phyloP scores from a whole-genome alignment of 306 rosid species.

The Ormosia emarginata region DNA sequence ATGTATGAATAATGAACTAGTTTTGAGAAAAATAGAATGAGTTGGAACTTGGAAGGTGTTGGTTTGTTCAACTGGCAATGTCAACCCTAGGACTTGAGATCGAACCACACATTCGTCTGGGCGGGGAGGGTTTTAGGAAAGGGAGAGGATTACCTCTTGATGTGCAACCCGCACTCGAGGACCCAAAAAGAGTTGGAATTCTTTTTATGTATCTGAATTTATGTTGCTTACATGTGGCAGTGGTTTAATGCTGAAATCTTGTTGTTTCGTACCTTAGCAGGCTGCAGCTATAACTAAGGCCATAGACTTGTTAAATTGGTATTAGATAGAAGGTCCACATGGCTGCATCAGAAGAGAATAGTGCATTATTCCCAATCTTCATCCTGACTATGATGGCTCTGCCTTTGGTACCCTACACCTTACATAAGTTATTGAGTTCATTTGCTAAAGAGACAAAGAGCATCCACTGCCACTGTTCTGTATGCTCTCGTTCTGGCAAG shows the following conservation, averaged over 20 bases:
- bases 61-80: too few relatives aligned
- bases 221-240: not conserved
- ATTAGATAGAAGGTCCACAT: conserved; percentile 24
- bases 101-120: too few relatives aligned
- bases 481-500: conserved; percentile 62
- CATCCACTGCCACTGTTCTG: conserved; percentile 60
- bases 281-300: not conserved
- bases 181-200: not conserved
- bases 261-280: not conserved
- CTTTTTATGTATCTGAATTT: not conserved
- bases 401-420: conserved; percentile 65
- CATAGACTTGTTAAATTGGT: not conserved
- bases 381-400: conserved; percentile 65
- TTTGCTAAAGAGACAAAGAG: conserved; percentile 55
- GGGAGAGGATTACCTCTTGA: too few relatives aligned
- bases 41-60: too few relatives aligned
- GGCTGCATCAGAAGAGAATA: conserved; percentile 69
- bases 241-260: not conserved
- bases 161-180: too few relatives aligned
- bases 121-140: too few relatives aligned
- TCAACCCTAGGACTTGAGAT: too few relatives aligned
- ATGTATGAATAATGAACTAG: too few relatives aligned
- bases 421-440: conserved; percentile 43
- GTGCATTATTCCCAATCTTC: conserved; percentile 61
- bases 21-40: too few relatives aligned